These are phyloP conservation scores for Botrytis aclada DNA, from an alignment of 2,329 filamentous ascomycete species.

Conservation along the genomic window DNA sequence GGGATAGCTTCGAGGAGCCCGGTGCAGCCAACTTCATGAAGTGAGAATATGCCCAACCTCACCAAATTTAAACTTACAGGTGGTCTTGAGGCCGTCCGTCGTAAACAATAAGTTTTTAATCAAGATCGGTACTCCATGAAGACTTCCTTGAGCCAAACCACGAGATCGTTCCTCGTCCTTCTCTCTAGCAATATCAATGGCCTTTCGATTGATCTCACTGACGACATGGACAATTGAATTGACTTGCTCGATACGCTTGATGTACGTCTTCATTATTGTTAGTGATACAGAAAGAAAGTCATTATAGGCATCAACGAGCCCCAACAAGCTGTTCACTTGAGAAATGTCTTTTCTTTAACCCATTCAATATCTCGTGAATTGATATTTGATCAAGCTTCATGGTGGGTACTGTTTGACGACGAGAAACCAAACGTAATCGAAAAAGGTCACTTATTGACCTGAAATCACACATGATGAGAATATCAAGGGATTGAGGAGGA, in stretches of 20 bases:
- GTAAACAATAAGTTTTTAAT: constrained; percentile 61
- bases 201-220: constrained; percentile 27
- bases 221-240: constrained; percentile 17
- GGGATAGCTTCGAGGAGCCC: constrained; percentile 51
- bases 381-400: constrained; percentile 8
- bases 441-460: not conserved
- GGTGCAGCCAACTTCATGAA: constrained; percentile 35
- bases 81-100: constrained; percentile 53
- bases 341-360: not conserved
- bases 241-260: constrained; percentile 16
- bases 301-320: not conserved
- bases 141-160: constrained; percentile 35
- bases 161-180: constrained; percentile 23
- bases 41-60: not conserved
- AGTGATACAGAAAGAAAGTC: not conserved
- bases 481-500: not conserved
- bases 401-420: not conserved
- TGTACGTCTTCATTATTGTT: constrained; percentile 13
- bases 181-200: constrained; percentile 23
- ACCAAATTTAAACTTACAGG: constrained; percentile 39
- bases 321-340: constrained; percentile 18
- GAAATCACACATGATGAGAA: not conserved
- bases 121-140: constrained; percentile 56
- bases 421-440: not conserved
- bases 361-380: not conserved